phyloP scores from a whole-genome alignment of 129 eudicot species.

The Deinandra increscens region DNA sequence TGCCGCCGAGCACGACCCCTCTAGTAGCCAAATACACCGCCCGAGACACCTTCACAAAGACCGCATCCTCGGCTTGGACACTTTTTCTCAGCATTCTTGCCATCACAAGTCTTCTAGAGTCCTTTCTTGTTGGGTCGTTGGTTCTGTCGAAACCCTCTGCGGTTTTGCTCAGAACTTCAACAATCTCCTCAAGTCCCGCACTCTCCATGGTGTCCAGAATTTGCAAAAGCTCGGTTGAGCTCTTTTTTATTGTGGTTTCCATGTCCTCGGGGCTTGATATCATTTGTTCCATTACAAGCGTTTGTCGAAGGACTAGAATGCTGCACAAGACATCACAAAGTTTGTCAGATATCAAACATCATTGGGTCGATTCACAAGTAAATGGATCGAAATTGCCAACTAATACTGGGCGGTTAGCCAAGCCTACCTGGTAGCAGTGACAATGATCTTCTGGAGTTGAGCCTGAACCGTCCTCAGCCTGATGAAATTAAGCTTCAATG shows the following conservation, averaged over 20 bases:
- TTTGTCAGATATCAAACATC: constrained; percentile 1
- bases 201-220: constrained; percentile 50
- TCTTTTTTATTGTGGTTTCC: constrained; percentile 46
- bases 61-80: constrained; percentile 70
- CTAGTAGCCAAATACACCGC: constrained; percentile 72
- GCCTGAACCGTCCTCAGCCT: constrained; percentile 75
- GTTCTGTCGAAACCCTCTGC: constrained; percentile 35
- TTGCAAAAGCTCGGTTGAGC: constrained; percentile 50
- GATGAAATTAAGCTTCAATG: constrained; percentile 62
- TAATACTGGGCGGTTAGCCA: background rate
- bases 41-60: constrained; percentile 60
- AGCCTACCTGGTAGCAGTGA: constrained; percentile 74
- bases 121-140: constrained; percentile 29
- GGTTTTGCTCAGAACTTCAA: constrained; percentile 40
- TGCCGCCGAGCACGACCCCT: constrained; percentile 73
- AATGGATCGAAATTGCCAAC: background rate
- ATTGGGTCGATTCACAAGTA: background rate
- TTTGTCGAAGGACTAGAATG: constrained; percentile 74
- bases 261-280: constrained; percentile 50
- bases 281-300: constrained; percentile 58
- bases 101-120: constrained; percentile 54
- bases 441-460: constrained; percentile 81
- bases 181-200: constrained; percentile 70
- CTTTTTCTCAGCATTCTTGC: constrained; percentile 71
- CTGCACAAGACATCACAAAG: constrained; percentile 40